These are phyloP conservation scores for Clathrospora elynae DNA, from an alignment of 2,329 filamentous ascomycete species.

Conservation along the genomic window DNA sequence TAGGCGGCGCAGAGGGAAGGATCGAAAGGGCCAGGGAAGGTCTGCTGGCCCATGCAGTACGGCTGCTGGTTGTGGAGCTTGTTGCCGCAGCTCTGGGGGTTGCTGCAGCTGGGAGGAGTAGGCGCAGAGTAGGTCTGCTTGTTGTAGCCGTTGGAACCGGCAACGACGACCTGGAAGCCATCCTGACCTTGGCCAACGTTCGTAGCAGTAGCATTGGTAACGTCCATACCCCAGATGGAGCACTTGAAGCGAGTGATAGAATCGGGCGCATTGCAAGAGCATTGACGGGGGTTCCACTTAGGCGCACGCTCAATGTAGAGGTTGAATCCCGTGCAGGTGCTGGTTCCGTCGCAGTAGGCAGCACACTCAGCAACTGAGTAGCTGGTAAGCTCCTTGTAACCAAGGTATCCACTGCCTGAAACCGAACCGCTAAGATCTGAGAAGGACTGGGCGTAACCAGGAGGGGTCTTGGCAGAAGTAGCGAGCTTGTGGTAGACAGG, in stretches of 20 bases:
- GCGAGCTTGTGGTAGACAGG: conserved; percentile 30
- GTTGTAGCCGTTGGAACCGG: conserved; percentile 42
- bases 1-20: conserved; percentile 31
- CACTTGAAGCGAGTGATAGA: conserved; percentile 34
- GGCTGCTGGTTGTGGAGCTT: conserved; percentile 32
- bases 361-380: conserved; percentile 28
- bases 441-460: conserved; percentile 28
- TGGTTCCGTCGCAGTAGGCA: conserved; percentile 23
- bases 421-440: conserved; percentile 25
- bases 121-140: conserved; percentile 28
- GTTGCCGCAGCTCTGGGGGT: conserved; percentile 28
- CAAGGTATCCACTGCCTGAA: conserved; percentile 27
- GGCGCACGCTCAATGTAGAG: conserved; percentile 35
- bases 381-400: conserved; percentile 31
- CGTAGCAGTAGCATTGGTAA: conserved; percentile 26
- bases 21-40: conserved; percentile 35
- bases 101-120: conserved; percentile 27
- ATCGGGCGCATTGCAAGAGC: conserved; percentile 27
- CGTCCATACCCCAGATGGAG: conserved; percentile 30
- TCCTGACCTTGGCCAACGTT: conserved; percentile 27
- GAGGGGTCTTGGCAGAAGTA: conserved; percentile 25
- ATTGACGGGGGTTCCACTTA: conserved; percentile 31
- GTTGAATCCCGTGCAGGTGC: conserved; percentile 35
- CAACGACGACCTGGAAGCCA: conserved; percentile 40
- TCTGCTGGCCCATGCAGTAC: conserved; percentile 34